Base-by-base conservation (phyloP, 1,139 yeast genomes). In the Nakaseomyces bracarensis region DNA sequence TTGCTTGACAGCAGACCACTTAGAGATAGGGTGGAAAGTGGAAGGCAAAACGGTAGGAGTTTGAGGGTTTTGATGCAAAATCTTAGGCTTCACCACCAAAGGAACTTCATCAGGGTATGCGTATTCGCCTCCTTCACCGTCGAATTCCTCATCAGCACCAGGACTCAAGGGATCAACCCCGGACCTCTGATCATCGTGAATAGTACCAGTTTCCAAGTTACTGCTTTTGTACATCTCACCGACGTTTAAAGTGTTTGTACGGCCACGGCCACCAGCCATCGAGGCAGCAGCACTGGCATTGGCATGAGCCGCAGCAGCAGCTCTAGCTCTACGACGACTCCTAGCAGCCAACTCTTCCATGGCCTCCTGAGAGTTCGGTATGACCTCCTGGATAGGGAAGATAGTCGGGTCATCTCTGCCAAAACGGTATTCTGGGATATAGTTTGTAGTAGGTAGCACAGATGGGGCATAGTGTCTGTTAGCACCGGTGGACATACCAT, bases 41-140 rank as follows among this genome's bases (percentile, higher is more conserved):
- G 63, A 58, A 5, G 65, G 65, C 38, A 61, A 46, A 36, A 61
- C 63, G 1, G 65, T 59, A n/a, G 65, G 65, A 1, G 65, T 61
- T 42, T 57, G 61, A 9, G 65, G 65, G 45, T 60, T 61, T 44
- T 61, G 65, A 41, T 60, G 56, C 38, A 61, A 46, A 5, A 60
- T 57, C 46, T 58, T 60, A 29, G 65, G 65, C 42, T 57, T 58
- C 21, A 61, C 63, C 54, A 60, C 52, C 47, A 61, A 46, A 16
- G 63, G 62, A 1, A 57, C 48, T 26, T 21, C 34, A 36, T 41
- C 27, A 5, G 25, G 25, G 39, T 30, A 28, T 25, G 26, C 33
- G 39, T 18, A 21, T 15, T 28, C 27, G 19, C 25, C 23, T 14
- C 29, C 30, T 31, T 36, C 29, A 22, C 28, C 31, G 11, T 28